Evolutionary conservation across 2,329 filamentous ascomycete genomes (phyloP).

Genomic region (Scedosporium aurantiacum): DNA sequence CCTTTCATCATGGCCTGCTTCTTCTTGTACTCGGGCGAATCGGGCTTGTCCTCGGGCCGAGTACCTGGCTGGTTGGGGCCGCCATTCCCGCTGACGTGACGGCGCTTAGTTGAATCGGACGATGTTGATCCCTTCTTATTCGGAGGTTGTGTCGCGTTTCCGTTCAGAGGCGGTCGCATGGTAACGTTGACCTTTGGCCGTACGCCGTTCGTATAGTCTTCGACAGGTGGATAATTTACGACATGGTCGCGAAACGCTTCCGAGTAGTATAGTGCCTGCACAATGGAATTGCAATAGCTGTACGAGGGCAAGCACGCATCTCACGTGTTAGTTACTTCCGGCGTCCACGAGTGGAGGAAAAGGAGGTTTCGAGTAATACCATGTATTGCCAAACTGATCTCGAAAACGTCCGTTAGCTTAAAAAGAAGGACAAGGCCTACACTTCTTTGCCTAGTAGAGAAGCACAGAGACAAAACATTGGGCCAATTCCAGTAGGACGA

Average conservation of each 20-base stretch:
- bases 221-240: constrained; percentile 73
- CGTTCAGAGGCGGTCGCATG: constrained; percentile 42
- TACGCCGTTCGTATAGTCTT: constrained; percentile 55
- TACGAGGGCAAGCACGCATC: background rate
- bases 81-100: constrained; percentile 43
- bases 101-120: constrained; percentile 45
- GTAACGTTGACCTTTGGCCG: constrained; percentile 47
- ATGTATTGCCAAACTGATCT: constrained; percentile 86
- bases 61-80: constrained; percentile 38
- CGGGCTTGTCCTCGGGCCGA: constrained; percentile 81
- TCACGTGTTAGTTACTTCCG: background rate
- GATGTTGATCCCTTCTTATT: constrained; percentile 43
- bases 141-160: background rate
- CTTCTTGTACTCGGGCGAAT: constrained; percentile 96
- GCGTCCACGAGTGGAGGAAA: background rate
- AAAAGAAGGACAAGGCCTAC: background rate
- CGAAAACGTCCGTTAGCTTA: constrained; percentile 1
- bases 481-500: constrained; percentile 8
- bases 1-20: constrained; percentile 84
- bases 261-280: constrained; percentile 95
- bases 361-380: constrained; percentile 45
- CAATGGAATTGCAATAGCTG: constrained; percentile 96
- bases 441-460: background rate
- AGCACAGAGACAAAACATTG: constrained; percentile 10
- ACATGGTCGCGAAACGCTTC: constrained; percentile 88